These are phyloP conservation scores for Myochromella boudieri DNA, from an alignment of 768 basidiomycete genomes.

Conservation along the genomic window DNA sequence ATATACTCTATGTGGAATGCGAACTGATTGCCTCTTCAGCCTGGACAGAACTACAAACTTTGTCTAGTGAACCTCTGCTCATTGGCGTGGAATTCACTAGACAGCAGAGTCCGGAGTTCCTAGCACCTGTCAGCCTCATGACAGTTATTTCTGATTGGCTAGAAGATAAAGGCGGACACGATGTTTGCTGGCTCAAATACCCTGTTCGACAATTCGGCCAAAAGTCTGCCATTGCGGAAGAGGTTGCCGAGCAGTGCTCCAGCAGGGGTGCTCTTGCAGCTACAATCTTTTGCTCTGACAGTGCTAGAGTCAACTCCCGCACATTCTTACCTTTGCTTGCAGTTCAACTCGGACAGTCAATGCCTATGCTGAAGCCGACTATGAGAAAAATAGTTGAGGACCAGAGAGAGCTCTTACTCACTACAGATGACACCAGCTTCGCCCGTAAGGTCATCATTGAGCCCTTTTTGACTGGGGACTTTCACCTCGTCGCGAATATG, in stretches of 20 bases:
- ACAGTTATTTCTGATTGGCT: conserved; percentile 14
- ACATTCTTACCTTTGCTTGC: conserved; percentile 14
- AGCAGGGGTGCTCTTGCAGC: conserved; percentile 12
- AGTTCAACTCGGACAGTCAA: conserved; percentile 14
- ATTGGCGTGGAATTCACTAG: no score
- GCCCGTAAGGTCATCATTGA: conserved; percentile 16
- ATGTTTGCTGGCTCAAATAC: conserved; percentile 18
- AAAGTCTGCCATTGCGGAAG: conserved; percentile 11
- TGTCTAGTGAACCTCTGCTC: conserved; percentile 6
- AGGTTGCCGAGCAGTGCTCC: conserved; percentile 10
- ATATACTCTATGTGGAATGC: neutral
- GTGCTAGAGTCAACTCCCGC: conserved; percentile 3
- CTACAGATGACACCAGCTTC: conserved; percentile 11
- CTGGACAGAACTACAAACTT: conserved; percentile 12
- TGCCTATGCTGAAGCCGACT: conserved; percentile 15
- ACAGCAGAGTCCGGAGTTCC: neutral
- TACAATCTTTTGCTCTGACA: conserved; percentile 5
- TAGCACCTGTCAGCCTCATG: conserved; percentile 13
- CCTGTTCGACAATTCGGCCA: conserved; percentile 13
- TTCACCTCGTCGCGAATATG: conserved; percentile 12
- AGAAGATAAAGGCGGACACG: conserved; percentile 11
- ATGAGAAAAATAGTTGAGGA: conserved; percentile 19
- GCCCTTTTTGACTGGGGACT: conserved; percentile 15
- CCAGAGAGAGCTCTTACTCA: conserved; percentile 13
- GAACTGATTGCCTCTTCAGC: neutral